A percentile compares a stretch with the other conserved stretches of the same genome.
phyloP scores from a whole-genome alignment of 1,284 basidiomycete genomes.

The Cutaneotrichosporon spelunceum region DNA sequence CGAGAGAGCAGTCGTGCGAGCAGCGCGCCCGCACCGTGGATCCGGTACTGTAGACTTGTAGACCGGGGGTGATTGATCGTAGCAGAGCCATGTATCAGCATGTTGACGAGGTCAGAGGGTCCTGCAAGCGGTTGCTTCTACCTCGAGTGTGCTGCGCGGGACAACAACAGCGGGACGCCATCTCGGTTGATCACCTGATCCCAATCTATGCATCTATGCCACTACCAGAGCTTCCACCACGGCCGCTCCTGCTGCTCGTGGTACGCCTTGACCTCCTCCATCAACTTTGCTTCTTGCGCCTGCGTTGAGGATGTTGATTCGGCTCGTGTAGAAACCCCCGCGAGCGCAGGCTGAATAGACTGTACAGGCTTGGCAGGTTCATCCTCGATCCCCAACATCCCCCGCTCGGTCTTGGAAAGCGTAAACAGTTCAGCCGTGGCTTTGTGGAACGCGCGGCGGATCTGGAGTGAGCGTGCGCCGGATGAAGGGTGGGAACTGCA shows the following conservation, averaged over 20 bases:
- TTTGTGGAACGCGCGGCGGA: constrained; percentile 31
- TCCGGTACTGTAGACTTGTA: background rate
- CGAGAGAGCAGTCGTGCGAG: background rate
- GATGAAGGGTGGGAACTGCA: no score
- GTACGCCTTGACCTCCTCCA: background rate
- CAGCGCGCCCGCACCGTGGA: background rate
- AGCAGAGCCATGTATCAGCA: background rate
- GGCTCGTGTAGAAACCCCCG: background rate
- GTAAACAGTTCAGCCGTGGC: constrained; percentile 31
- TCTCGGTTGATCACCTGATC: background rate
- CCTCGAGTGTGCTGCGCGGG: background rate
- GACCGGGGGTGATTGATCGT: background rate
- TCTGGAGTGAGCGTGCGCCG: constrained; percentile 21
- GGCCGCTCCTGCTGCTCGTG: background rate
- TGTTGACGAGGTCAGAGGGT: background rate
- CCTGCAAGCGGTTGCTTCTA: background rate
- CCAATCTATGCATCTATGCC: constrained; percentile 1
- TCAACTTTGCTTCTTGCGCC: background rate
- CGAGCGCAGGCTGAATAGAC: background rate
- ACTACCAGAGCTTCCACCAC: constrained; percentile 4
- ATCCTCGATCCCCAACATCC: constrained; percentile 25
- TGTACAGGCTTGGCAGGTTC: background rate
- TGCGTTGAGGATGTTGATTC: background rate
- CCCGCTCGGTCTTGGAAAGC: constrained; percentile 34
- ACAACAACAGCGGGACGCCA: background rate